Conservation (phyloP, 2,329 filamentous ascomycete genomes). For the Cladosporium sphaerospermum region DNA sequence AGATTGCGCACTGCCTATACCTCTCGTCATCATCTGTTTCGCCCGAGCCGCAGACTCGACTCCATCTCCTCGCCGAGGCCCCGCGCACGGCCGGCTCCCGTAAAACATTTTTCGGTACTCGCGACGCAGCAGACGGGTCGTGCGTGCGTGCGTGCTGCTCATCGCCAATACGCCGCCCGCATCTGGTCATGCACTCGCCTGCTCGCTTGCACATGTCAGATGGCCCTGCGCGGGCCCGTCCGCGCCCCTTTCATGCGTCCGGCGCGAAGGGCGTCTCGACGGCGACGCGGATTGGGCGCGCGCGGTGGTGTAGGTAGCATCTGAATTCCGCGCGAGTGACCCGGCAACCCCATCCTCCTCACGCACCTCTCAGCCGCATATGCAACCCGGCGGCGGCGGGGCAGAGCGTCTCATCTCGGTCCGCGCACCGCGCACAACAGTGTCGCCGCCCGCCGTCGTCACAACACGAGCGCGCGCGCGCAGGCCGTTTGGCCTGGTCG, state of each 20-base stretch:
- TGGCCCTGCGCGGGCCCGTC: background rate
- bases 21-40: constrained; percentile 2
- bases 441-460: constrained; percentile 5
- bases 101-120: no score
- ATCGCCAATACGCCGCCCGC: background rate
- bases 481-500: background rate
- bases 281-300: background rate
- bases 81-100: no score
- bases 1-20: background rate
- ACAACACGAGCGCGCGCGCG: constrained; percentile 5
- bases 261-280: background rate
- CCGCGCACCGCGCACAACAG: background rate
- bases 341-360: constrained; percentile 1
- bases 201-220: constrained; percentile 10
- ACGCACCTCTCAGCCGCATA: constrained; percentile 7
- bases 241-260: background rate
- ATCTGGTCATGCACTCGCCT: background rate
- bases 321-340: background rate
- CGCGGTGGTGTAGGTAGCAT: background rate
- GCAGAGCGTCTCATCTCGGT: constrained; percentile 9
- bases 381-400: constrained; percentile 6
- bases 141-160: background rate
- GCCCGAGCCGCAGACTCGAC: background rate
- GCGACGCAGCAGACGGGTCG: background rate
- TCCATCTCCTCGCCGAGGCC: no score